Evolutionary conservation across 2,329 filamentous ascomycete species (phyloP), one percentile per base, ranked within the genome.

Genomic region (Penicillium concentricum): DNA sequence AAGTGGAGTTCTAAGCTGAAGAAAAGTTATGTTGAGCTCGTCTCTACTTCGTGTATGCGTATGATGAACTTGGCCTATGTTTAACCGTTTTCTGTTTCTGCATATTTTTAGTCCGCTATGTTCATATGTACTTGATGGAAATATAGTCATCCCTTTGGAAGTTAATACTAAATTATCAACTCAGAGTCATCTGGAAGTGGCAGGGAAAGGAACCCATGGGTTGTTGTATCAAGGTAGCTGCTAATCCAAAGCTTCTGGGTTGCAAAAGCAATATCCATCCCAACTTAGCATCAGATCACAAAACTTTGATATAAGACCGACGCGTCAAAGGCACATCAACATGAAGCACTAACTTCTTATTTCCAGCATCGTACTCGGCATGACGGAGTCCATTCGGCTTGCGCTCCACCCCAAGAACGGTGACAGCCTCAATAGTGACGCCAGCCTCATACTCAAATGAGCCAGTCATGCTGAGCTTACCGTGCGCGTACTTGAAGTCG

Each of bases 401-500:
- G 2, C 16, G 4, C 38, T 57, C 50, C 26, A 55, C 53, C 3
- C 69, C 69, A 15, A 73, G 59, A 15, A 75, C 26, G 10, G 65
- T 72, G 38, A 74, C 63, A 22, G 60, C 61, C 44, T 72, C 68
- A 35, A 75, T 66, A 30, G 47, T 55, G 15, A 72, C 66, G 13
- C 66, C 67, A 7, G 59, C 55, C 22, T 63, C 42, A 51, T 59
- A 62, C 15, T 57, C 63, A 30, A 73, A 70, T 9, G 59, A 58
- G 8, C 72, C 70, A 26, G 63, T 59, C 28, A 72, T 57, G 35
- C 39, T 56, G 28, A 70, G 78, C 57, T 67, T 64, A 34, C 82
- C 81, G 2, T 79, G 70, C 45, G 80, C 74, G 67, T 85, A 92
- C 3, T 68, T 63, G 64, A 92, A 89, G 12, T 76, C 72, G 51